Base-by-base conservation (phyloP, 2,329 filamentous ascomycete genomes). In the Tympanopsis confertula region DNA sequence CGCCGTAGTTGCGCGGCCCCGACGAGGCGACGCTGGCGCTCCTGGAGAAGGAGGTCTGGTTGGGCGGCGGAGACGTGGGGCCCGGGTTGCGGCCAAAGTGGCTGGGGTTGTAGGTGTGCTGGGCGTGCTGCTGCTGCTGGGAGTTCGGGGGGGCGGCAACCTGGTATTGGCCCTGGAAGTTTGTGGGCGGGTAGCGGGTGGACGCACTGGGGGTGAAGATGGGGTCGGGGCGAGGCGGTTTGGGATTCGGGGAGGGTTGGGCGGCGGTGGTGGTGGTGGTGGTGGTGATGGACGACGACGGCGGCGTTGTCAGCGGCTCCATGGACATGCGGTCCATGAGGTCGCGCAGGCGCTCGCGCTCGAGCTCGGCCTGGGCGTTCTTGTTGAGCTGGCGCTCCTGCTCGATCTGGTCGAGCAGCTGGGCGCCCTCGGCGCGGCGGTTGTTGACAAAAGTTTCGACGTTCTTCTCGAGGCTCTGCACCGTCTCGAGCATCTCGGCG, bases 401-500 rank as follows among this genome's bases (percentile, higher is more conserved):
- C 57, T 94, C 87, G 45, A 98, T 98, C 48, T 87, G 82, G 47
- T 76, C 78, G 22, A 98, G 72, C 4, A 98, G 71, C 54, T 94
- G 86, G 0, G 86, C 86, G 3, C 91, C 91, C 63, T 98, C 91
- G 1, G 85, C 82, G 42, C 88, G 70, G 37, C 91, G 76, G 57
- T 98, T 98, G 63, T 87, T 93, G 46, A 98, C 88, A 59, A 98
- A 98, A 0, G 83, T 84, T 46, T 96, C 89, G 1, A 98, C 91
- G 50, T 98, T 98, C 70, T 94, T 91, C 50, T 87, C 78, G 29
- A 95, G 65, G 53, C 85, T 94, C 46, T 89, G 84, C 0, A 93
- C 86, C 1, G 87, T 95, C 45, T 95, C 87, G 49, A 81, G 83
- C 87, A 96, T 98, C 55, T 96, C 91, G 3, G 74, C 73, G 55